These are phyloP conservation scores for Isabelozyma rhagii DNA, from an alignment of 805 yeast species.

Conservation along the genomic window DNA sequence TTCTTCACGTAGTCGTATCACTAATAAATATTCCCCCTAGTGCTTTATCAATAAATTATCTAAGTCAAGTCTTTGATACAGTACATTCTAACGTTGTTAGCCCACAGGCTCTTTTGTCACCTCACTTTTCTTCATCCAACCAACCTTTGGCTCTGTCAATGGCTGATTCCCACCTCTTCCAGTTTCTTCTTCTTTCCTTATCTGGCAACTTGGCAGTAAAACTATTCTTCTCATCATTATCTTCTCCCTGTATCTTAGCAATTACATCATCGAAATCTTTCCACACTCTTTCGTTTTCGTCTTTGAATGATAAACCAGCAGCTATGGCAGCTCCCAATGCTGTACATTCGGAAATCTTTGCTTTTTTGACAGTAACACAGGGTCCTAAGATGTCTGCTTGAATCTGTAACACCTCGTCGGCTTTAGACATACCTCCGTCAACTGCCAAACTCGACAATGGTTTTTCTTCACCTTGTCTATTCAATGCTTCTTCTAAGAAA, in stretches of 20 bases:
- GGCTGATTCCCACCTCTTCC: conserved; percentile 84
- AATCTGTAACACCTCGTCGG: conserved; percentile 88
- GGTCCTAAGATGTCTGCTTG: conserved; percentile 92
- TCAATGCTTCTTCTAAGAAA: conserved; percentile 52
- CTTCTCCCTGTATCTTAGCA: conserved; percentile 31
- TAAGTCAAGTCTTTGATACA: background rate
- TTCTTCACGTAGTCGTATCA: background rate
- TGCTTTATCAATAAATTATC: background rate
- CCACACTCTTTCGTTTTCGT: conserved; percentile 64
- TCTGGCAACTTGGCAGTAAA: conserved; percentile 48
- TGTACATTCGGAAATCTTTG: conserved; percentile 84
- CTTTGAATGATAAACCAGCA: conserved; percentile 67
- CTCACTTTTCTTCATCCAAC: conserved; percentile 46
- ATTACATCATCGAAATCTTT: conserved; percentile 66
- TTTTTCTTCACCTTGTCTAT: conserved; percentile 40
- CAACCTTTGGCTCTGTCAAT: conserved; percentile 79
- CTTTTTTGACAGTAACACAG: conserved; percentile 74
- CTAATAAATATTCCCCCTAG: background rate
- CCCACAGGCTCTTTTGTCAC: too few relatives aligned
- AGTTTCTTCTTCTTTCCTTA: conserved; percentile 55
- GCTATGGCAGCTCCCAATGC: conserved; percentile 97
- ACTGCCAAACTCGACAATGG: conserved; percentile 64
- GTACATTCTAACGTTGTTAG: too few relatives aligned
- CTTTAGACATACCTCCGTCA: conserved; percentile 94
- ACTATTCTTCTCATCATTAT: conserved; percentile 20